Percentiles rank a stretch among this genome's conserved stretches.
Evolutionary conservation across 257 asterid genomes (phyloP).

Genomic region (Coffea eugenioides): DNA sequence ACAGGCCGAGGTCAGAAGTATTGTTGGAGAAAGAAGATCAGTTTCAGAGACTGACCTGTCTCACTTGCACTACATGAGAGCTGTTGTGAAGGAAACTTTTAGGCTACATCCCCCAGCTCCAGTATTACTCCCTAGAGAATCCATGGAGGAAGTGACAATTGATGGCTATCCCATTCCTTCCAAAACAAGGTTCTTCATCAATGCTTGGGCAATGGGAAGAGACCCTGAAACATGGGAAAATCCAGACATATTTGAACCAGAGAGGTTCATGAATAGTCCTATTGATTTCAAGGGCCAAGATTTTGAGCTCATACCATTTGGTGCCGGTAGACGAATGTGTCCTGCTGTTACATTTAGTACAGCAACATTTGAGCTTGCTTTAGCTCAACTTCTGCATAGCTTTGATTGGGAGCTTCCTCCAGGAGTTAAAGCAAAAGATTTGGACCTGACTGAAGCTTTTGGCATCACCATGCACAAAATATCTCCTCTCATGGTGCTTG

Average conservation of each 20-base stretch:
- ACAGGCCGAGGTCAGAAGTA: slow-evolving; percentile 45
- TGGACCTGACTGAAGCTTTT: slow-evolving; percentile 49
- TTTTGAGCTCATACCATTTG: slow-evolving; percentile 61
- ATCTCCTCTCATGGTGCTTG: slow-evolving; percentile 37
- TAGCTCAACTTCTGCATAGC: slow-evolving; percentile 59
- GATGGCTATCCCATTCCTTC: slow-evolving; percentile 41
- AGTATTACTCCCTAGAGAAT: slow-evolving; percentile 53
- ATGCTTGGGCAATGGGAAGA: slow-evolving; percentile 35
- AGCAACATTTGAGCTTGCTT: slow-evolving; percentile 46
- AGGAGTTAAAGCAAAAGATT: slow-evolving; percentile 35
- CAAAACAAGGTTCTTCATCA: slow-evolving; percentile 35
- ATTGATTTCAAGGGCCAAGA: slow-evolving; percentile 58
- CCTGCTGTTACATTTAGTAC: slow-evolving; percentile 51
- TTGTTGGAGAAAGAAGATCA: slow-evolving; percentile 31
- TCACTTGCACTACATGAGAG: slow-evolving; percentile 42
- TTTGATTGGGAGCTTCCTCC: slow-evolving; percentile 64
- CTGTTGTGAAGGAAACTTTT: slow-evolving; percentile 15
- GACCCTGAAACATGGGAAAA: slow-evolving; percentile 45
- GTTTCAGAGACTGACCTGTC: slow-evolving; percentile 46
- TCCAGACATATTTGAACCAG: slow-evolving; percentile 44
- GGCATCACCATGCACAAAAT: slow-evolving; percentile 56
- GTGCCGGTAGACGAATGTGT: slow-evolving; percentile 62
- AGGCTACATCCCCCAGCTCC: slow-evolving; percentile 60
- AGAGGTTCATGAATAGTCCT: slow-evolving; percentile 44
- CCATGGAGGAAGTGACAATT: slow-evolving; percentile 36